Evolutionary conservation across 495 filamentous ascomycete species (phyloP), one percentile per base, ranked within the genome.

Genomic region (Baudoinia panamericana): DNA sequence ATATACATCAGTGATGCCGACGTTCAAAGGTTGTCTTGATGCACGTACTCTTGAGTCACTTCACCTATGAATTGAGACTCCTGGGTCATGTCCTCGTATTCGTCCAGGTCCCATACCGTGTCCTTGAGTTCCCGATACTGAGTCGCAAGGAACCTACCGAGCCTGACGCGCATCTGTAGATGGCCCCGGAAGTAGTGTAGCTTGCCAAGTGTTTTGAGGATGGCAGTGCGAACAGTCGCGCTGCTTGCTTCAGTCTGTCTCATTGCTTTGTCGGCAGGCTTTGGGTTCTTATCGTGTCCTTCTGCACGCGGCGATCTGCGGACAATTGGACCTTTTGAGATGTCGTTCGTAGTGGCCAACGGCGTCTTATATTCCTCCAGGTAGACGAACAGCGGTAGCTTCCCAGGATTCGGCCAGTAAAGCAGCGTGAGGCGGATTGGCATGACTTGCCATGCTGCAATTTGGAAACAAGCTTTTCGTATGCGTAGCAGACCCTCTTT

Each of bases 41-140:
- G n/a, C n/a, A 40, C 53, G 44, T 43, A 56, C 53, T 51, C 53
- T 33, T 51, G 42, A 5, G 50, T 56, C 4, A 53, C 46, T 11
- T 21, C 12, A n/a, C 32, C 46, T 4, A 10, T 39, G 23, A 50
- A 43, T 39, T 46, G 41, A 3, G 50, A 40, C 21, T 44, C 16
- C 10, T 26, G 9, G 15, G 48, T 37, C 39, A 53, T 53, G 11
- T 10, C 30, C 31, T 47, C 35, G 18, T 44, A 53, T 6, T 53
- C 53, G 8, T 41, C 35, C 4, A 50, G 26, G 8, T 23, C 21
- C 19, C 47, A 56, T 11, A 24, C 18, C 1, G 29, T 38, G 15
- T 39, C 19, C 25, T 37, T 31, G 11, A 24, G 7, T n/a, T 37
- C 18, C 26, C 30, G 43, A 39, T 46, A 53, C 15, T 42, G 30